Conservation (phyloP, 2,329 filamentous ascomycete species). For the Hymenoscyphus scutula region DNA sequence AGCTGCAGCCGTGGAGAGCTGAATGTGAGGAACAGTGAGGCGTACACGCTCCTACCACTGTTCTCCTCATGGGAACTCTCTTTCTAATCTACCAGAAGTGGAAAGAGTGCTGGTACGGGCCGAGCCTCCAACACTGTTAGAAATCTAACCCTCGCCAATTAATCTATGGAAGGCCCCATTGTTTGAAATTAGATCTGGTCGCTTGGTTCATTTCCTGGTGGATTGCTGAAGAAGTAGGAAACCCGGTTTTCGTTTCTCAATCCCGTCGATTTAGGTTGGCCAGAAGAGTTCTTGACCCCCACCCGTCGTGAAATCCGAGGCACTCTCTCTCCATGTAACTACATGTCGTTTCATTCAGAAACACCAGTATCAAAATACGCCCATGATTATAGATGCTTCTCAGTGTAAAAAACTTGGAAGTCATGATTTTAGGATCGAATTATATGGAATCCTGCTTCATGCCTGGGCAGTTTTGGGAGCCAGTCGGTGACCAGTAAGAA, state of each 20-base stretch:
- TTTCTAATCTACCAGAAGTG: neutral
- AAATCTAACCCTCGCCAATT: neutral
- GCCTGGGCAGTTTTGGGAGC: neutral
- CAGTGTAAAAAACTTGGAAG: neutral
- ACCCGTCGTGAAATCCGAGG: neutral
- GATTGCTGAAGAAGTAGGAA: neutral
- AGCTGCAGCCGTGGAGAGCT: neutral
- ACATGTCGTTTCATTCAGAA: neutral
- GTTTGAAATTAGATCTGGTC: neutral
- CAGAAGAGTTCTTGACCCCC: neutral
- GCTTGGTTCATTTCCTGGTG: neutral
- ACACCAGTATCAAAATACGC: neutral
- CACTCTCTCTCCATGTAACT: neutral
- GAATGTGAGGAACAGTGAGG: neutral
- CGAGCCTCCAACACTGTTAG: neutral
- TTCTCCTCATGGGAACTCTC: neutral
- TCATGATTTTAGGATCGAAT: neutral
- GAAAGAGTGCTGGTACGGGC: neutral
- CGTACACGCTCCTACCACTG: neutral
- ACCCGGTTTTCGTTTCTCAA: neutral
- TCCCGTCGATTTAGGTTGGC: neutral
- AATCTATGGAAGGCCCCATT: neutral
- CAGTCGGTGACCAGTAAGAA: neutral
- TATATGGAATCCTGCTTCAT: neutral
- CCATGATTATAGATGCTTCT: neutral